Conservation (phyloP, 768 basidiomycete genomes). For the Tremella fuciformis region DNA sequence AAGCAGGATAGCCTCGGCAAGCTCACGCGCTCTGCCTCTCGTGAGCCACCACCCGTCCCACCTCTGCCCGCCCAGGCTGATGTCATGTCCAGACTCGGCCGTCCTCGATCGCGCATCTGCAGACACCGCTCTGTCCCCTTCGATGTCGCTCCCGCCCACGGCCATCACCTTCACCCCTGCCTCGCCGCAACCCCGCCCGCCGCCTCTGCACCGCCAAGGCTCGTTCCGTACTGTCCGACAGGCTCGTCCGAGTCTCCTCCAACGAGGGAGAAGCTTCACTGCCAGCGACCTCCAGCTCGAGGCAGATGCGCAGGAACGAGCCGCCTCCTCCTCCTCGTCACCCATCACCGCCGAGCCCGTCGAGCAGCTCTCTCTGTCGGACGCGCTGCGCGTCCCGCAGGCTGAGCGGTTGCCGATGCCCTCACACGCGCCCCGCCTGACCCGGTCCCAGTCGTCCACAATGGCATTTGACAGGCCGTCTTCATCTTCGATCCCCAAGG, state of each 20-base stretch:
- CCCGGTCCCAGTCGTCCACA: constrained; percentile 30
- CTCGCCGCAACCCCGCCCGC: constrained; percentile 17
- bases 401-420: neutral
- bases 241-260: constrained; percentile 32
- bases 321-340: neutral
- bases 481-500: neutral
- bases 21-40: constrained; percentile 16
- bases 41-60: constrained; percentile 10
- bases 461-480: neutral
- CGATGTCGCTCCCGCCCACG: constrained; percentile 11
- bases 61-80: no score
- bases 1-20: constrained; percentile 28
- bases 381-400: neutral
- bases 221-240: constrained; percentile 20
- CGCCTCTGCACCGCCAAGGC: constrained; percentile 16
- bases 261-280: constrained; percentile 45
- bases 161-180: constrained; percentile 32
- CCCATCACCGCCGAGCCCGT: constrained; percentile 7
- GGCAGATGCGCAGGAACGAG: constrained; percentile 18
- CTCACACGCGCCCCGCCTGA: constrained; percentile 12
- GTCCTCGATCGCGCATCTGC: neutral
- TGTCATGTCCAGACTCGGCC: no score
- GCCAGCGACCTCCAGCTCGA: constrained; percentile 34
- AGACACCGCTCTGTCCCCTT: constrained; percentile 1
- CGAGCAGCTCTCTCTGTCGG: neutral